These are phyloP conservation scores for Nothophytophthora sp. DNA, from an alignment of 352 stramenopile species.

Conservation along the genomic window DNA sequence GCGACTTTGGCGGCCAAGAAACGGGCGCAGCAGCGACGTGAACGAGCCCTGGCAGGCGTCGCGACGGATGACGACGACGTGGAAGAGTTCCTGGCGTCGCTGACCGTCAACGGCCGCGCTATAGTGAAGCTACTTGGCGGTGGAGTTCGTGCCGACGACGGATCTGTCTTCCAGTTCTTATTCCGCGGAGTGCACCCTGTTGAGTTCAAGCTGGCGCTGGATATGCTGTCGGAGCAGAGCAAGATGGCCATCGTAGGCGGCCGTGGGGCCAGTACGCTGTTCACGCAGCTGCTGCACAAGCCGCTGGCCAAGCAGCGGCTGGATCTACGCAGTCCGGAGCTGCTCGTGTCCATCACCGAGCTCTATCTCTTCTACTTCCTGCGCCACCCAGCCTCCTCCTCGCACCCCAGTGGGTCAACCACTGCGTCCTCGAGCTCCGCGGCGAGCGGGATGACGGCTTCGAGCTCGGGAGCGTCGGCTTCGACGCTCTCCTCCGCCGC, in stretches of 20 bases:
- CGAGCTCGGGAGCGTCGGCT: conserved; percentile 45
- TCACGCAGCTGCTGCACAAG: conserved; percentile 86
- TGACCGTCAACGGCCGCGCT: conserved; percentile 52
- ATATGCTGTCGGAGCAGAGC: conserved; percentile 80
- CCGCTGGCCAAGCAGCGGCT: conserved; percentile 76
- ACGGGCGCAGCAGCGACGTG: conserved; percentile 41
- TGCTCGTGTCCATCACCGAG: conserved; percentile 85
- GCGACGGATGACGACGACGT: conserved; percentile 57
- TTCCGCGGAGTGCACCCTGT: conserved; percentile 77
- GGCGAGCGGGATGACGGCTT: conserved; percentile 7
- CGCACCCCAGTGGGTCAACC: conserved; percentile 52
- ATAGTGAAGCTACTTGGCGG: conserved; percentile 63
- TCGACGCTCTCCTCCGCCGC: conserved; percentile 55
- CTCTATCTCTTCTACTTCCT: conserved; percentile 88
- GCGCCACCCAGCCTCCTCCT: conserved; percentile 70
- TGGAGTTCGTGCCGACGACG: conserved; percentile 59
- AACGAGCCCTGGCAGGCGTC: conserved; percentile 36
- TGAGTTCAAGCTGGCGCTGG: conserved; percentile 80
- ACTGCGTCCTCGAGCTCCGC: conserved; percentile 1
- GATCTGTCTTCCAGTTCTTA: conserved; percentile 81
- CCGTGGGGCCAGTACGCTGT: conserved; percentile 65
- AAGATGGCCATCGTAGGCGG: conserved; percentile 76
- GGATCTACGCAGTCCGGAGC: conserved; percentile 71
- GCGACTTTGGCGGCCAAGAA: conserved; percentile 21
- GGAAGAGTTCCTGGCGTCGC: conserved; percentile 48